Percentiles rank a stretch among this genome's conserved stretches.
Conservation (phyloP, 371 early-diverging fungal species). For the Mortierella sp. region DNA sequence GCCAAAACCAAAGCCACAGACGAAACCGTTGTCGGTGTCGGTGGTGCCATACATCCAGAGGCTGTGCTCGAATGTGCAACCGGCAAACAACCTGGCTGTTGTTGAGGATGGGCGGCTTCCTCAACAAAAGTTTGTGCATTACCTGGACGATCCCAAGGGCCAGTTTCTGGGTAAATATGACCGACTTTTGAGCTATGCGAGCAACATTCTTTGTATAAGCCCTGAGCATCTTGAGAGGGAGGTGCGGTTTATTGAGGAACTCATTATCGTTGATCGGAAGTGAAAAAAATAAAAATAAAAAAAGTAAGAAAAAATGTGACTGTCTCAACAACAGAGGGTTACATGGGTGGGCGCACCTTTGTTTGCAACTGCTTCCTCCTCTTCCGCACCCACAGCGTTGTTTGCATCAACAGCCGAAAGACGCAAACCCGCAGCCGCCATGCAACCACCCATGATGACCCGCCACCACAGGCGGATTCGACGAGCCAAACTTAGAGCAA, state of each 20-base stretch:
- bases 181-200: slow-evolving; percentile 32
- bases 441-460: slow-evolving; percentile 56
- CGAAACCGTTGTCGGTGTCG: not conserved
- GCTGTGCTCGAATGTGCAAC: slow-evolving; percentile 17
- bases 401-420: not conserved
- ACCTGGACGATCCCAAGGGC: slow-evolving; percentile 9
- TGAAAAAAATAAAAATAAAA: not conserved
- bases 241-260: slow-evolving; percentile 12
- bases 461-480: slow-evolving; percentile 62
- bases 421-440: slow-evolving; percentile 1
- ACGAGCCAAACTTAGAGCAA: slow-evolving; percentile 62
- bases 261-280: not conserved
- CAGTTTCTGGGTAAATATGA: slow-evolving; percentile 32
- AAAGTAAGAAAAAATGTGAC: not conserved
- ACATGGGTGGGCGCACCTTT: not conserved
- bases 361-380: not conserved
- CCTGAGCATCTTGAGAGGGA: slow-evolving; percentile 15
- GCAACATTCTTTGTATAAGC: slow-evolving; percentile 19
- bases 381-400: not conserved
- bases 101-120: not conserved
- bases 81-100: slow-evolving; percentile 12
- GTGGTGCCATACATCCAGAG: slow-evolving; percentile 29
- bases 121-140: slow-evolving; percentile 26
- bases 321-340: not conserved
- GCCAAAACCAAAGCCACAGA: not conserved